phyloP scores from a whole-genome alignment of 129 eudicot genomes.

The Artemisia annua region DNA sequence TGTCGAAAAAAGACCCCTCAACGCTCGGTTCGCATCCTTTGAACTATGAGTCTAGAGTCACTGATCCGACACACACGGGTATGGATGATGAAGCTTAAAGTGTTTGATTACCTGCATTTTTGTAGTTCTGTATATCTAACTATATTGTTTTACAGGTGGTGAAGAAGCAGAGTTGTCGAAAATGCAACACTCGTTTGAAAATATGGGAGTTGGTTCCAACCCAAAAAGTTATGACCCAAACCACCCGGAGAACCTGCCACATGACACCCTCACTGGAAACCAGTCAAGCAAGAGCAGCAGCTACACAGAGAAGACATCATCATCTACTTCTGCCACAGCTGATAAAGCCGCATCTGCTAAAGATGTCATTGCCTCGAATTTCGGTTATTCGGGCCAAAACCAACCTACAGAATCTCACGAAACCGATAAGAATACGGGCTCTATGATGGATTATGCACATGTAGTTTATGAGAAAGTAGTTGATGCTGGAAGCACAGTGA shows the following conservation, averaged over 20 bases:
- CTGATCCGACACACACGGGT: conserved; percentile 21
- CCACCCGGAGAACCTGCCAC: conserved; percentile 12
- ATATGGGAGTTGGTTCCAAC: conserved; percentile 36
- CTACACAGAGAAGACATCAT: conserved; percentile 42
- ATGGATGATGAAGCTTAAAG: neutral
- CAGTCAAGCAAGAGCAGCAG: conserved; percentile 30
- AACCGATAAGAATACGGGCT: conserved; percentile 14
- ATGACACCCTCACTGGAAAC: conserved; percentile 34
- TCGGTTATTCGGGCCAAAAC: conserved; percentile 34
- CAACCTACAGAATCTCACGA: conserved; percentile 10
- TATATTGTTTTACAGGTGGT: conserved; percentile 21
- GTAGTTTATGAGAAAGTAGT: conserved; percentile 52
- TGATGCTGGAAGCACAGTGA: conserved; percentile 39
- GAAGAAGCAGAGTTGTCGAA: conserved; percentile 43
- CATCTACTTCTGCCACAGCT: conserved; percentile 9
- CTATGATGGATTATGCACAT: conserved; percentile 47
- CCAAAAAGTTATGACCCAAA: neutral
- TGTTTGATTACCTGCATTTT: neutral
- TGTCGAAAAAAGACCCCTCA: conserved; percentile 13
- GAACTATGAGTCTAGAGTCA: no score
- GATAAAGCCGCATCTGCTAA: conserved; percentile 50
- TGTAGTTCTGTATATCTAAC: neutral
- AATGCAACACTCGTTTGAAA: conserved; percentile 37
- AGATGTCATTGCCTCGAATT: conserved; percentile 46
- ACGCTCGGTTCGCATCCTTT: no score